A percentile compares a stretch with the other conserved stretches of the same genome.
These are phyloP conservation scores for Penicillium sp. DNA, from an alignment of 2,329 filamentous ascomycete species.

Conservation along the genomic window DNA sequence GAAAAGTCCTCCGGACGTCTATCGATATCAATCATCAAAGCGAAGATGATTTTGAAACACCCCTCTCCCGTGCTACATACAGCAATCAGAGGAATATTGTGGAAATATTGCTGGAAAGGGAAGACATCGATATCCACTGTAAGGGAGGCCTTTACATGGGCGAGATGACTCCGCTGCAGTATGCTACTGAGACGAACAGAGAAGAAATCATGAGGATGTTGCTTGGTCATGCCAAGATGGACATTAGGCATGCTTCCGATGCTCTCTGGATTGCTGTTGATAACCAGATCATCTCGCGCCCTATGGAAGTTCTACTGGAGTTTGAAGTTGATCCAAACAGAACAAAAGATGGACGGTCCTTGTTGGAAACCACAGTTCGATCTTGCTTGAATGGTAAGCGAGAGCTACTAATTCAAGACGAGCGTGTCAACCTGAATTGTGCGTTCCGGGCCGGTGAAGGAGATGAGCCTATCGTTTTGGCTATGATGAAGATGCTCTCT, in stretches of 20 bases:
- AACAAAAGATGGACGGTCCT: neutral
- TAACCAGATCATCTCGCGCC: too few species aligned
- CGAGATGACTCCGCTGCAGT: too few species aligned
- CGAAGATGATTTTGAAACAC: neutral
- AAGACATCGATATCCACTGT: too few species aligned
- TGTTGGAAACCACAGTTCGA: neutral
- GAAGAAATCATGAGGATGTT: neutral
- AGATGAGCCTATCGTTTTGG: neutral
- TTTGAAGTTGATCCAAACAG: neutral
- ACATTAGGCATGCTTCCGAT: neutral
- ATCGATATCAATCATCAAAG: neutral
- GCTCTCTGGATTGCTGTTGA: neutral
- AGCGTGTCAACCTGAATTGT: neutral
- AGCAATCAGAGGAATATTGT: too few species aligned
- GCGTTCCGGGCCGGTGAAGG: neutral
- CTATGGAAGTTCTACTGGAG: neutral
- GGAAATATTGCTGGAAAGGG: too few species aligned
- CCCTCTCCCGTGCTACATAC: neutral
- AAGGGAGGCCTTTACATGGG: too few species aligned
- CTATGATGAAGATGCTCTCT: neutral
- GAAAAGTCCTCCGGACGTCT: neutral
- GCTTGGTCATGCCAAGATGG: neutral
- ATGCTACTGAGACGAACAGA: too few species aligned
- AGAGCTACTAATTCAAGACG: neutral
- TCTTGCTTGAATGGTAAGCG: neutral